Evolutionary conservation across 768 basidiomycete genomes (phyloP), one percentile per base, ranked within the genome.

Genomic region (Coprinopsis marcescibilis): DNA sequence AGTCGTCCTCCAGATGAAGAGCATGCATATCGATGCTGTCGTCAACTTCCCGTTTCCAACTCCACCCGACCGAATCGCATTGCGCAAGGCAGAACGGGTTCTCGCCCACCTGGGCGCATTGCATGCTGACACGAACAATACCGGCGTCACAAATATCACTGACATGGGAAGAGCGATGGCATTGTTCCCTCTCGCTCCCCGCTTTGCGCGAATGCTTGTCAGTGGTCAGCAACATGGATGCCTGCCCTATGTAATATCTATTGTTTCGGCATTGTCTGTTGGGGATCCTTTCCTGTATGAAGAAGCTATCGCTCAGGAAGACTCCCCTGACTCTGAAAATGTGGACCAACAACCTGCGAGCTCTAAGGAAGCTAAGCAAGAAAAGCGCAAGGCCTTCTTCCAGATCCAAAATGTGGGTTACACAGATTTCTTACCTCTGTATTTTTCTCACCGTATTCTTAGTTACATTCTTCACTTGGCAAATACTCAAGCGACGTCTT

Each of bases 41-140:
- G 74, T 90, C 55, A 98, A 98, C 67, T 99, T 99, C 64, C 96
- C 96, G 13, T 98, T 98, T 67, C 96, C 96, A 1, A 97, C 96
- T 0, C 86, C 95, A 12, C 96, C 96, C 0, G 89, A 96, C 62
- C 78, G 85, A 29, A 57, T 64, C 8, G 76, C 80, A 3, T 71
- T 99, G 35, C 75, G 71, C 48, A 85, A 84, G 58, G 92, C 96
- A 2, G 94, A 99, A 65, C 80, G 72, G 37, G 72, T 83, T 3
- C 72, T 99, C 32, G 78, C 72, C 14, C 76, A 89, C 56, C 80
- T 99, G 8, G 93, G 92, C 19, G 95, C 96, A 0, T 68, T 98
- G 36, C 75, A 72, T 36, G 55, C 63, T 2, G 52, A 71, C 13
- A 47, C 52, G n/a, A 30, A 55, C 24, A 33, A 47, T 17, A 49